These are phyloP conservation scores for Ilyonectria mors-panacis DNA, from an alignment of 2,329 filamentous ascomycete species.

Conservation along the genomic window DNA sequence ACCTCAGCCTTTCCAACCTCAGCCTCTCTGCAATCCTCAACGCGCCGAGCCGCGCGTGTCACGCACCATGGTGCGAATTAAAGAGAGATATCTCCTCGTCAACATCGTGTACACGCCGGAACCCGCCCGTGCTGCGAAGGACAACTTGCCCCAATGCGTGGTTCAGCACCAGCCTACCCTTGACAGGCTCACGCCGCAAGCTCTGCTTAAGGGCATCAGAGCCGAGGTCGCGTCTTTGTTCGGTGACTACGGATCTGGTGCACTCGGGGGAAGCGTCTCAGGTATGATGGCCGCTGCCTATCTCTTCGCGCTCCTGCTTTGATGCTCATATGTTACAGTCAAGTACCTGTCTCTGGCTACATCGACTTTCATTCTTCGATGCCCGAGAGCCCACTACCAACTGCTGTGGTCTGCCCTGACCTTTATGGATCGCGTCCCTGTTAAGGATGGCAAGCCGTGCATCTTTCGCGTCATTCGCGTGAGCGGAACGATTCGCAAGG, in stretches of 20 bases:
- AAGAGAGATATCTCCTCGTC: constrained; percentile 95
- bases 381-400: constrained; percentile 85
- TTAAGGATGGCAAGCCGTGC: constrained; percentile 74
- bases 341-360: constrained; percentile 96
- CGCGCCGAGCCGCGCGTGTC: not conserved
- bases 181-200: constrained; percentile 75
- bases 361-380: constrained; percentile 91
- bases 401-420: constrained; percentile 93
- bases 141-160: constrained; percentile 72
- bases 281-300: constrained; percentile 62
- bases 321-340: constrained; percentile 67
- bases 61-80: constrained; percentile 87
- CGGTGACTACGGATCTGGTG: constrained; percentile 90
- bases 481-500: constrained; percentile 93
- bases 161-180: constrained; percentile 85
- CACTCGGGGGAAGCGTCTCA: constrained; percentile 77
- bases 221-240: constrained; percentile 81
- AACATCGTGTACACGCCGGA: constrained; percentile 89
- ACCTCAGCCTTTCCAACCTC: not conserved
- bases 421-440: constrained; percentile 80
- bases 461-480: constrained; percentile 89
- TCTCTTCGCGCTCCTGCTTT: not conserved
- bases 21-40: constrained; percentile 5
- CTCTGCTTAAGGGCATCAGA: constrained; percentile 79
- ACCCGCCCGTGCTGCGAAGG: constrained; percentile 51